Conservation (phyloP, 31 red algal species). For the Odonthalia washingtoniensis region DNA sequence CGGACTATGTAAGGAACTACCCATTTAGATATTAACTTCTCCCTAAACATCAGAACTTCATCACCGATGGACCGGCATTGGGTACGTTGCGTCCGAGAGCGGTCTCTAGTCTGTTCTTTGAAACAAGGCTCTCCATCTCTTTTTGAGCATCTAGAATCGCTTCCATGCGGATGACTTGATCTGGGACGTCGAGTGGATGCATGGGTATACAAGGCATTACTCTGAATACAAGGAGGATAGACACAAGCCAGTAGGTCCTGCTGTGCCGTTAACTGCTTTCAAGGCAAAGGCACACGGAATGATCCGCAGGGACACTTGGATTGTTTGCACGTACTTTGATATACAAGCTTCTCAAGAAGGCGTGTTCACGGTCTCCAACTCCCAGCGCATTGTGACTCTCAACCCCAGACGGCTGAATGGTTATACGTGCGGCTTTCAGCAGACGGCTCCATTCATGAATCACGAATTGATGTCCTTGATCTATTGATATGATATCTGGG, state of each 20-base stretch:
- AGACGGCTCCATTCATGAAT: not conserved
- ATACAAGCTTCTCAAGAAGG: not conserved
- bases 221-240: not conserved
- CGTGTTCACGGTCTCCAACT: not conserved
- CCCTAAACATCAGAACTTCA: not conserved
- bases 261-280: not conserved
- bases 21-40: not conserved
- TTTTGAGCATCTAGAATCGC: not conserved
- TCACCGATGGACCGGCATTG: not conserved
- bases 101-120: not conserved
- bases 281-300: not conserved
- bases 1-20: not conserved
- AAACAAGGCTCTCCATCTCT: not conserved
- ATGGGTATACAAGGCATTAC: not conserved
- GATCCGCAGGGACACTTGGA: not conserved
- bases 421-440: not conserved
- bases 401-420: not conserved
- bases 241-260: not conserved
- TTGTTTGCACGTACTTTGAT: not conserved
- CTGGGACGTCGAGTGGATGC: not conserved
- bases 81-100: not conserved
- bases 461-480: not conserved
- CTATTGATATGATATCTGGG: not conserved
- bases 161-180: not conserved
- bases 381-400: not conserved